Conservation (phyloP, 2,329 filamentous ascomycete species). For the Scytalidium lignicola region DNA sequence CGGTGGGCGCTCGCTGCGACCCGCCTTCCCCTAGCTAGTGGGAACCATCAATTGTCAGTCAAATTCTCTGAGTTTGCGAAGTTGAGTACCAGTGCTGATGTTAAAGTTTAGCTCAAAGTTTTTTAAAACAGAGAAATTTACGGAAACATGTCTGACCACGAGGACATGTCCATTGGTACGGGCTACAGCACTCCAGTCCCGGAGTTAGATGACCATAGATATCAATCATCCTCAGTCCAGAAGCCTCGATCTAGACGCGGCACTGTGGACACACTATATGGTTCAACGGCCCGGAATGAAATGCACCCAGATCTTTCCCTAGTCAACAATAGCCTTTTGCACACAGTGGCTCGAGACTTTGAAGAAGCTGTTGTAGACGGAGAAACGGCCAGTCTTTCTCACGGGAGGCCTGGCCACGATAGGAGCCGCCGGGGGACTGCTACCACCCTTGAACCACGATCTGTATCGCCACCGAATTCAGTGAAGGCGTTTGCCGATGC, state of each 20-base stretch:
- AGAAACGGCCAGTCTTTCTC: constrained; percentile 34
- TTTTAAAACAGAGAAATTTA: background rate
- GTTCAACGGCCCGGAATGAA: constrained; percentile 31
- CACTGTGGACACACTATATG: constrained; percentile 68
- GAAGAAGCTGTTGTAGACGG: constrained; percentile 74
- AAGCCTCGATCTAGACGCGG: constrained; percentile 59
- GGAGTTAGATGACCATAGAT: constrained; percentile 83
- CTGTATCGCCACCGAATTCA: constrained; percentile 87
- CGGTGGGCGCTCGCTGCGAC: constrained; percentile 50
- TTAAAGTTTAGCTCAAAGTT: background rate
- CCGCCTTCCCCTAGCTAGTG: constrained; percentile 29
- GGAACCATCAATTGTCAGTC: background rate
- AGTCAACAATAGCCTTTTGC: constrained; percentile 31
- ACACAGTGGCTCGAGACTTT: constrained; percentile 69
- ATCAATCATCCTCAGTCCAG: constrained; percentile 57
- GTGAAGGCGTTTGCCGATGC: constrained; percentile 95
- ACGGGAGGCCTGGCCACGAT: constrained; percentile 21
- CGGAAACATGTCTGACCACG: constrained; percentile 57
- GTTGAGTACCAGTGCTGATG: background rate
- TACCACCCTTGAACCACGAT: constrained; percentile 56
- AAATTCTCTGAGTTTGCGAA: constrained; percentile 4
- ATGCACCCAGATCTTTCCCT: constrained; percentile 33
- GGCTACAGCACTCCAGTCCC: constrained; percentile 70
- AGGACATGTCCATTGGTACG: constrained; percentile 53
- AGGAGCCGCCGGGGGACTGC: constrained; percentile 47